These are phyloP conservation scores for Larix kaempferi DNA, from an alignment of 75 land plant genomes.

Conservation along the genomic window DNA sequence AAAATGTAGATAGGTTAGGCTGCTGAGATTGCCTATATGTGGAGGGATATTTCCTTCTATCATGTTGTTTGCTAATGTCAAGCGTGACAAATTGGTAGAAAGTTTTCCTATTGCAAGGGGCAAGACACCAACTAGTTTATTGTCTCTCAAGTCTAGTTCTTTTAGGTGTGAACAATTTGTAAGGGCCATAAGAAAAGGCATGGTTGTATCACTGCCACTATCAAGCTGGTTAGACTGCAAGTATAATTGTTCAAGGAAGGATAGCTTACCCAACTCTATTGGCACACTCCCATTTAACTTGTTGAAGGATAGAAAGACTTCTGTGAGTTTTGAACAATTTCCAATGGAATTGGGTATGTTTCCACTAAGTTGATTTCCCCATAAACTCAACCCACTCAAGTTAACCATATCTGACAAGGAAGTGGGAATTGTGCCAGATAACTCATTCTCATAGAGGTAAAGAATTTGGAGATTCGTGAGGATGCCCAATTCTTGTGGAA, in stretches of 20 bases:
- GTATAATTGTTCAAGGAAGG: slow-evolving; percentile 23
- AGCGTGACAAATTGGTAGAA: no score
- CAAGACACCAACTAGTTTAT: slow-evolving; percentile 12
- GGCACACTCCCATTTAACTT: slow-evolving; percentile 16
- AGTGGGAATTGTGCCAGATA: no score
- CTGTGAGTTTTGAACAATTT: neutral
- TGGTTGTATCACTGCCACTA: neutral
- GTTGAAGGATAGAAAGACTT: slow-evolving; percentile 5
- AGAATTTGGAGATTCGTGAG: no score
- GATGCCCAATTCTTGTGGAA: no score
- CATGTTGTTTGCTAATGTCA: no score
- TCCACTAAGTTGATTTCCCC: slow-evolving; percentile 13
- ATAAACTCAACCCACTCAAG: neutral
- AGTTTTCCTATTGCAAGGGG: no score
- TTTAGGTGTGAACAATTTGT: slow-evolving; percentile 5
- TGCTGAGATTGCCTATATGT: no score
- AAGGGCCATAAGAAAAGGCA: slow-evolving; percentile 17
- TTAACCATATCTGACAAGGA: neutral
- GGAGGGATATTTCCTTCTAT: no score
- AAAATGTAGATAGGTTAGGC: no score
- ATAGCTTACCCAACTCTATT: slow-evolving; percentile 20
- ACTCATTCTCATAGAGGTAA: no score
- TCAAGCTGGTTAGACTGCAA: slow-evolving; percentile 15
- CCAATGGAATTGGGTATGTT: slow-evolving; percentile 6
- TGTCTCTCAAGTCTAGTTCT: slow-evolving; percentile 11